These are phyloP conservation scores for Raffaelea deltoideospora DNA, from an alignment of 2,329 filamentous ascomycete species.

Conservation along the genomic window DNA sequence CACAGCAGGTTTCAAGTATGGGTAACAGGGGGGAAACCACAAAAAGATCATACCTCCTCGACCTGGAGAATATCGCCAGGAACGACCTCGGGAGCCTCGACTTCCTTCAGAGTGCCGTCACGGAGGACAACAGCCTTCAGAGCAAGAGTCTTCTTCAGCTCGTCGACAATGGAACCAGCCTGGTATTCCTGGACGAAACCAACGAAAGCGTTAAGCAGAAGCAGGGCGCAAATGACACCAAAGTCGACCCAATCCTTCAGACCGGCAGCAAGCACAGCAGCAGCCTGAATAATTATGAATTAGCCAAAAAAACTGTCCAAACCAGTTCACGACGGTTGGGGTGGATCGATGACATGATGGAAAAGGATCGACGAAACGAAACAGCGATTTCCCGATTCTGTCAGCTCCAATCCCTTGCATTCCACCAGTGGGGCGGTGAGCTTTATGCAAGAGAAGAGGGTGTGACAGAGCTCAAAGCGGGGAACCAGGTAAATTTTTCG, in stretches of 20 bases:
- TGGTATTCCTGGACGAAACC: slow-evolving; percentile 86
- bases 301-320: neutral
- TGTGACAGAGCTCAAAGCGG: neutral
- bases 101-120: slow-evolving; percentile 61
- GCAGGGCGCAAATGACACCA: slow-evolving; percentile 71
- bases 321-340: too few relatives aligned
- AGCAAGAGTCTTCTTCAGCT: slow-evolving; percentile 65
- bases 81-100: slow-evolving; percentile 72
- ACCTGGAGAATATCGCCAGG: slow-evolving; percentile 82
- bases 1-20: too few relatives aligned
- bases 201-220: slow-evolving; percentile 71
- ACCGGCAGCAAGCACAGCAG: slow-evolving; percentile 68
- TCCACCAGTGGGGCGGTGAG: neutral
- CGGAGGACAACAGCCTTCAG: slow-evolving; percentile 78
- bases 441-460: neutral
- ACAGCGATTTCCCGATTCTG: too few relatives aligned
- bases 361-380: neutral
- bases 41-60: too few relatives aligned
- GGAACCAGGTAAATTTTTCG: neutral
- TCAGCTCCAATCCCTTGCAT: too few relatives aligned
- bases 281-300: slow-evolving; percentile 30
- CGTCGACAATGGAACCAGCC: slow-evolving; percentile 78
- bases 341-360: slow-evolving; percentile 1
- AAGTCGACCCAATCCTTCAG: slow-evolving; percentile 86
- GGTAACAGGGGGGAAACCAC: too few relatives aligned